A percentile compares a stretch with the other conserved stretches of the same genome.
Evolutionary conservation across 1,284 basidiomycete genomes (phyloP).

Genomic region (Anthracocystis setariae): DNA sequence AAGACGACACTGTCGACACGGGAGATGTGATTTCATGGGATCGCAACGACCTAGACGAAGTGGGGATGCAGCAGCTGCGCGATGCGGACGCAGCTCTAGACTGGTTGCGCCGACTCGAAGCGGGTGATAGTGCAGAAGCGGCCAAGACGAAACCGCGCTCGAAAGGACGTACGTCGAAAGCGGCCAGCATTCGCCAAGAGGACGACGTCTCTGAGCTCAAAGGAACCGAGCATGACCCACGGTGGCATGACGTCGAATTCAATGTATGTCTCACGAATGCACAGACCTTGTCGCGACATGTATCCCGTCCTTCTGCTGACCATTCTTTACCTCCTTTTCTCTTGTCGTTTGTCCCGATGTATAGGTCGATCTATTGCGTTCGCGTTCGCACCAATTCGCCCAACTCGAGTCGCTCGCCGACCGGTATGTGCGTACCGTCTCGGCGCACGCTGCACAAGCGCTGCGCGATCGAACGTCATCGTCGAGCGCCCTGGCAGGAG

Average conservation of each 20-base stretch:
- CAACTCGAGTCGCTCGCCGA: constrained; percentile 47
- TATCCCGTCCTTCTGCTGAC: too few relatives aligned
- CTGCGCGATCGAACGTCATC: constrained; percentile 45
- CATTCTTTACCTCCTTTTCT: too few relatives aligned
- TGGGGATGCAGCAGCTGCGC: constrained; percentile 34
- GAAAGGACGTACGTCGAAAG: constrained; percentile 32
- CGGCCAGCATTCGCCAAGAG: constrained; percentile 17
- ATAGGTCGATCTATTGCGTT: constrained; percentile 39
- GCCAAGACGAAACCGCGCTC: constrained; percentile 25
- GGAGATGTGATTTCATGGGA: constrained; percentile 42
- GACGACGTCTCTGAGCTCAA: constrained; percentile 20
- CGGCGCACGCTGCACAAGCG: constrained; percentile 48
- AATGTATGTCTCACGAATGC: not conserved
- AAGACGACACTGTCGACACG: constrained; percentile 19
- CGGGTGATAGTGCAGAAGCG: constrained; percentile 4
- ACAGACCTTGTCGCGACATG: too few relatives aligned
- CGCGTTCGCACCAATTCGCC: constrained; percentile 45
- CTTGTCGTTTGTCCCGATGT: too few relatives aligned
- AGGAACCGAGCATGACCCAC: constrained; percentile 54
- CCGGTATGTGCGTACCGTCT: constrained; percentile 46
- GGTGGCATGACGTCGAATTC: constrained; percentile 52
- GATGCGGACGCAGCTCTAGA: constrained; percentile 44
- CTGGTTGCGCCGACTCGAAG: constrained; percentile 23
- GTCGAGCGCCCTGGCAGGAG: constrained; percentile 32
- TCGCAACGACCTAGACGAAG: constrained; percentile 39